phyloP scores from a whole-genome alignment of 176 grass and related monocot genomes.

The Stipa capillata region DNA sequence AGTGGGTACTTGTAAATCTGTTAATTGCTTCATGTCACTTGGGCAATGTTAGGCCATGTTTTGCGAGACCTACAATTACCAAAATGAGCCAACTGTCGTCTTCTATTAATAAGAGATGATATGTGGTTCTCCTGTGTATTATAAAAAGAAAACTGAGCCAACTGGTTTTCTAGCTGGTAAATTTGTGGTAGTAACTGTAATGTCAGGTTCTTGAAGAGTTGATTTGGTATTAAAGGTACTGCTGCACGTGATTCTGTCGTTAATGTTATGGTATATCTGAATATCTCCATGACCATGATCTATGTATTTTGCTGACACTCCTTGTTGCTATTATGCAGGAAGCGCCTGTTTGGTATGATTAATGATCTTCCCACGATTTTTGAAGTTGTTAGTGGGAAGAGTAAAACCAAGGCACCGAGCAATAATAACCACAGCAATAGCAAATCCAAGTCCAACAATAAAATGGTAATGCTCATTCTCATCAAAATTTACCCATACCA shows the following conservation, averaged over 20 bases:
- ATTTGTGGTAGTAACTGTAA: background rate
- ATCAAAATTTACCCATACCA: background rate
- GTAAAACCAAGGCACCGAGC: constrained; percentile 41
- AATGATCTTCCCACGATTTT: constrained; percentile 77
- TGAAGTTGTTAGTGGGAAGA: constrained; percentile 80
- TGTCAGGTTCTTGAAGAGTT: background rate
- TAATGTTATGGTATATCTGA: background rate
- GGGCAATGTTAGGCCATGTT: background rate
- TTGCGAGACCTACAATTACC: background rate
- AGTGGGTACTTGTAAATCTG: background rate
- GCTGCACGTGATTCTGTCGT: background rate
- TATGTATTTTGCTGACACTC: background rate
- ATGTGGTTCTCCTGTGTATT: too few species aligned
- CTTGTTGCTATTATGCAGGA: constrained; percentile 38
- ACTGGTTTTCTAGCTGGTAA: background rate
- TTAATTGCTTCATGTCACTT: background rate
- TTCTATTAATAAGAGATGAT: too few species aligned
- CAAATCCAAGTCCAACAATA: constrained; percentile 77
- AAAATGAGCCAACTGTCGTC: background rate
- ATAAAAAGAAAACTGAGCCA: too few species aligned
- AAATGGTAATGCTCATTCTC: constrained; percentile 45
- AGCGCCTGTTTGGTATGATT: constrained; percentile 86
- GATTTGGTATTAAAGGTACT: background rate
- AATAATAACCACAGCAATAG: constrained; percentile 54
- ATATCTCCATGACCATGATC: too few species aligned